These are phyloP conservation scores for Yarrowia sp. DNA, from an alignment of 805 yeast species.

Conservation along the genomic window DNA sequence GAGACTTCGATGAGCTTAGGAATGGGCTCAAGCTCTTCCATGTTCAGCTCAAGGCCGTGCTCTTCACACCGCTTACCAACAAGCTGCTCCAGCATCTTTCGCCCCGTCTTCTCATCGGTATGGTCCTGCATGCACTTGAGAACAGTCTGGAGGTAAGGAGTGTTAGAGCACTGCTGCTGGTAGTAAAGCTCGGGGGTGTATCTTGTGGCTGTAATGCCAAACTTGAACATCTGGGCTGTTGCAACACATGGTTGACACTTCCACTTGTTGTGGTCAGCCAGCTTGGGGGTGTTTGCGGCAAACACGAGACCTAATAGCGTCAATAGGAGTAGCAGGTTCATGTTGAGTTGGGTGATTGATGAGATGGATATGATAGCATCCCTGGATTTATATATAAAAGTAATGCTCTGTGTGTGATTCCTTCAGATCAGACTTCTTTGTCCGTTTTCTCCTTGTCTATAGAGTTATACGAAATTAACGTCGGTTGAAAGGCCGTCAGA, in stretches of 20 bases:
- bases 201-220: slow-evolving; percentile 7
- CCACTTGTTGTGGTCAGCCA: slow-evolving; percentile 2
- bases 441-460: background rate
- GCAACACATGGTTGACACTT: slow-evolving; percentile 12
- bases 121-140: slow-evolving; percentile 19
- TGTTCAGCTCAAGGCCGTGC: background rate
- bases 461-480: background rate
- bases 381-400: background rate
- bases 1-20: background rate
- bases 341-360: background rate
- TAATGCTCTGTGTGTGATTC: background rate
- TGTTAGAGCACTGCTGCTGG: slow-evolving; percentile 10
- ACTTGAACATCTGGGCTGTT: slow-evolving; percentile 3
- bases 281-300: background rate
- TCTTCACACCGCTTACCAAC: background rate
- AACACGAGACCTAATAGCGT: background rate
- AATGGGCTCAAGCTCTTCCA: background rate
- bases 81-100: background rate
- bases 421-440: background rate
- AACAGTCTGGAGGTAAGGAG: slow-evolving; percentile 6
- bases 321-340: background rate
- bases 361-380: background rate
- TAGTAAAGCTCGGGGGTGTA: background rate
- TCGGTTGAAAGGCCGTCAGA: background rate
- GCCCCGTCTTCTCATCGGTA: background rate